Evolutionary conservation across 257 asterid species (phyloP), one percentile per base, ranked within the genome.

Genomic region (Salvia miltiorrhiza): DNA sequence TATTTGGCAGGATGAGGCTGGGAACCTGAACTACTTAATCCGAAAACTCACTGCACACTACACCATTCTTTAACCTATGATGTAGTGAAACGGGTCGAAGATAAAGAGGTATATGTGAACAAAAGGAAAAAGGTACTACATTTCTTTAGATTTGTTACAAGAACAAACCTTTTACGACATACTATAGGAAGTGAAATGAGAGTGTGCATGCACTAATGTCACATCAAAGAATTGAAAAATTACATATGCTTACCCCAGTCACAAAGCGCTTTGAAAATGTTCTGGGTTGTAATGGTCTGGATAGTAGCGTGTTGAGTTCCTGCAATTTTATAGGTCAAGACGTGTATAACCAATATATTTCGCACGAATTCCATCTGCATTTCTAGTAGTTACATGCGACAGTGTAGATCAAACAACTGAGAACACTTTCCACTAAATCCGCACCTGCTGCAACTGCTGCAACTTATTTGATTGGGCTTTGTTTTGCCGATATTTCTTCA

Each of bases 261-360:
- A 91, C 72, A 75, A 73, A 91, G 73, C 96, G 95, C 77, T 77
- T 92, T 37, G 97, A 85, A 76, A 90, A 87, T 73, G 95, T 76
- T 81, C 79, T 89, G 52, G 96, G 97, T 75, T 89, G 94, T 78
- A 91, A 74, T 73, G 97, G 96, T 58, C 80, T 84, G 9, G 93
- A 87, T 75, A 94, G 96, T 48, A 83, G 76, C 37, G 78, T 24
- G 33, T 76, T 81, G 58, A 94, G 93, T 73, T 94, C 99, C 99
- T 93, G 94, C 81, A 85, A 64, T 77, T 68, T 71, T 16, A 69
- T 43, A 48, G 55, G 30, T 49, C 63, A 39, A 39, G 61, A 57
- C 21, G 3, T 33, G 24, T 4, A 35, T 24, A 58, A 43, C 56
- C 23, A 24, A 68, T 20, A 43, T 50, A 66, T 65, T 14, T 50